Percentiles rank a stretch among this genome's conserved stretches.
These are phyloP conservation scores for Umbelopsis isabellina DNA, from an alignment of 192 early-diverging fungal species.

Conservation along the genomic window DNA sequence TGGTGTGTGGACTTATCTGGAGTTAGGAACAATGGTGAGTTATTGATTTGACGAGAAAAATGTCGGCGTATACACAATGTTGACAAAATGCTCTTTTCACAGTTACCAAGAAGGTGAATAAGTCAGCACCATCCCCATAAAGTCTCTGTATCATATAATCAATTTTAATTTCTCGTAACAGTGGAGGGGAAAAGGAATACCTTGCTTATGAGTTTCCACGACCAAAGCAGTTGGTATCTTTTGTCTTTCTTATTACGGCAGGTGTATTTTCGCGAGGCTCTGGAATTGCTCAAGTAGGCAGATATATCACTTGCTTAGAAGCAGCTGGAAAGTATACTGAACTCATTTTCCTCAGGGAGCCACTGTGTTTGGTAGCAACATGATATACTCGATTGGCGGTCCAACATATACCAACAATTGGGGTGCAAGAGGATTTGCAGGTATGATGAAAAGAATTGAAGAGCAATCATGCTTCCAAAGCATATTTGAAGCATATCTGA, in stretches of 20 bases:
- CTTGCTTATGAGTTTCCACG: slow-evolving; percentile 55
- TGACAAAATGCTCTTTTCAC: neutral
- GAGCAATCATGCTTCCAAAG: neutral
- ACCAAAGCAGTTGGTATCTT: slow-evolving; percentile 40
- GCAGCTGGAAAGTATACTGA: neutral
- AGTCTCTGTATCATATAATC: neutral
- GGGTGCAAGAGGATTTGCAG: slow-evolving; percentile 26
- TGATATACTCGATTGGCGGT: slow-evolving; percentile 26
- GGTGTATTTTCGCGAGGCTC: slow-evolving; percentile 21
- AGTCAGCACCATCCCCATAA: neutral
- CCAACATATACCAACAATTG: slow-evolving; percentile 22
- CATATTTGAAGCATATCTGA: too few relatives aligned
- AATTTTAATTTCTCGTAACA: slow-evolving; percentile 21
- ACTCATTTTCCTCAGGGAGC: neutral
- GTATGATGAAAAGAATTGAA: neutral
- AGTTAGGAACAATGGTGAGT: slow-evolving; percentile 53
- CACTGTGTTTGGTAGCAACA: slow-evolving; percentile 24
- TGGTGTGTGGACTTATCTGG: slow-evolving; percentile 45
- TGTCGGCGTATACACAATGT: neutral
- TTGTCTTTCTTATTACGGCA: slow-evolving; percentile 23
- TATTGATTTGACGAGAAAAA: slow-evolving; percentile 9
- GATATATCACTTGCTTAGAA: slow-evolving; percentile 9
- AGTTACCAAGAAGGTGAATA: slow-evolving; percentile 29
- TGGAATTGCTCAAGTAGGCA: slow-evolving; percentile 21
- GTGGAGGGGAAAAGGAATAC: slow-evolving; percentile 68